Evolutionary conservation across 2,329 filamentous ascomycete species (phyloP).

Genomic region (Microdochium paspali): DNA sequence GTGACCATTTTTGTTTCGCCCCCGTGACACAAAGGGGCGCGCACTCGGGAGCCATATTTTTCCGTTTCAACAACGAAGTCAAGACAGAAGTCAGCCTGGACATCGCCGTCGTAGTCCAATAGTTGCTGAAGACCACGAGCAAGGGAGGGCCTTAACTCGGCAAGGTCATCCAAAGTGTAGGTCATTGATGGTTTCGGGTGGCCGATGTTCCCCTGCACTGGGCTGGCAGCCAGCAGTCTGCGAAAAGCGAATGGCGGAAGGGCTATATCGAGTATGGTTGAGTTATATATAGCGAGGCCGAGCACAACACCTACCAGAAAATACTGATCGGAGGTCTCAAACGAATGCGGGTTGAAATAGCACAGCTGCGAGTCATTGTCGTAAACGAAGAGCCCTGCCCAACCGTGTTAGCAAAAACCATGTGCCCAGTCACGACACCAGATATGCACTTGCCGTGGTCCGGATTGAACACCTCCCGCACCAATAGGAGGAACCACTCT

Average conservation of each 20-base stretch:
- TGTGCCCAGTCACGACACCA: background rate
- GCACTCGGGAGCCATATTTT: constrained; percentile 59
- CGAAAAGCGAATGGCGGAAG: constrained; percentile 84
- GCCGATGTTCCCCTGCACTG: constrained; percentile 45
- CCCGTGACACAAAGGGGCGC: constrained; percentile 62
- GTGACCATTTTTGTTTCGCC: constrained; percentile 71
- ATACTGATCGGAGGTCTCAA: constrained; percentile 87
- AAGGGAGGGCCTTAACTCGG: constrained; percentile 69
- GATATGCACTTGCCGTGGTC: constrained; percentile 60
- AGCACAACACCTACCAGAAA: constrained; percentile 83
- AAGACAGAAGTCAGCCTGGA: constrained; percentile 69
- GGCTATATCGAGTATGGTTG: constrained; percentile 81
- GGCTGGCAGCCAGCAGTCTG: constrained; percentile 72
- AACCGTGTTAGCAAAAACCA: constrained; percentile 4
- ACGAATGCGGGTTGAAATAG: constrained; percentile 86
- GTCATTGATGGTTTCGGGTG: constrained; percentile 54
- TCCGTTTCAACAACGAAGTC: constrained; percentile 74
- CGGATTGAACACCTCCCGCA: constrained; percentile 84
- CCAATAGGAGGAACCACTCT: constrained; percentile 86
- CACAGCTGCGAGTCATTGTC: constrained; percentile 85
- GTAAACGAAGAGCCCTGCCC: constrained; percentile 76
- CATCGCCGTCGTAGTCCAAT: constrained; percentile 76
- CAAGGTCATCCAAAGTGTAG: constrained; percentile 72
- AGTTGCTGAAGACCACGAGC: constrained; percentile 68
- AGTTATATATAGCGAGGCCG: constrained; percentile 89